A percentile compares a stretch with the other conserved stretches of the same genome.
phyloP scores from a whole-genome alignment of 2,329 filamentous ascomycete genomes.

The Furcasterigmium sp. region DNA sequence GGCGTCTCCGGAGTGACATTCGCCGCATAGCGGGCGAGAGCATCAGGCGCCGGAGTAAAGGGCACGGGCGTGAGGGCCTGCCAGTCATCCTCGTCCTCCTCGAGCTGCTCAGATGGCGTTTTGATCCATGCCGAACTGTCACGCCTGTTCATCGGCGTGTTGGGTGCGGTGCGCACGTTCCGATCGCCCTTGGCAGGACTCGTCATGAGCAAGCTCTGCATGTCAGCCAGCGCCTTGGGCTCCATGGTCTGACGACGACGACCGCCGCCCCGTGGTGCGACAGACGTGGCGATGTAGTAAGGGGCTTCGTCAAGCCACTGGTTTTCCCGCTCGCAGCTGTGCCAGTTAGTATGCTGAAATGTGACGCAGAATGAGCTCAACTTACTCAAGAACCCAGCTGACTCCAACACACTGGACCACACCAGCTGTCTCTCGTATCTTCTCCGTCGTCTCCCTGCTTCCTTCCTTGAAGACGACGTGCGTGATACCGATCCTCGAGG shows the following conservation, averaged over 20 bases:
- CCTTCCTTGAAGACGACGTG: constrained; percentile 91
- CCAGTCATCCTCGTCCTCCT: constrained; percentile 32
- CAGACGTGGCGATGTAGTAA: constrained; percentile 63
- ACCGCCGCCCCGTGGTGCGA: constrained; percentile 63
- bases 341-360: neutral
- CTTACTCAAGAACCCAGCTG: constrained; percentile 83
- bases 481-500: constrained; percentile 66
- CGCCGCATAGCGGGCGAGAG: constrained; percentile 46
- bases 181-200: constrained; percentile 25
- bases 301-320: constrained; percentile 69
- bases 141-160: constrained; percentile 45
- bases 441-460: constrained; percentile 72
- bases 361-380: constrained; percentile 16
- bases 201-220: constrained; percentile 58
- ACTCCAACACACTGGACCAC: constrained; percentile 83
- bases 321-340: constrained; percentile 69
- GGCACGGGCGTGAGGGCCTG: constrained; percentile 47
- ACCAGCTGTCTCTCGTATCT: constrained; percentile 66
- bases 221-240: constrained; percentile 62
- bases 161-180: constrained; percentile 31
- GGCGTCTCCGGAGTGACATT: constrained; percentile 42
- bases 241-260: constrained; percentile 79
- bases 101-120: constrained; percentile 41
- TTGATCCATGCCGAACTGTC: constrained; percentile 51
- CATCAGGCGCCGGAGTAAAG: constrained; percentile 53